Percentiles rank a stretch among this genome's conserved stretches.
Evolutionary conservation across 106 monocot genomes (phyloP).

Genomic region (Gastrodia elata): DNA sequence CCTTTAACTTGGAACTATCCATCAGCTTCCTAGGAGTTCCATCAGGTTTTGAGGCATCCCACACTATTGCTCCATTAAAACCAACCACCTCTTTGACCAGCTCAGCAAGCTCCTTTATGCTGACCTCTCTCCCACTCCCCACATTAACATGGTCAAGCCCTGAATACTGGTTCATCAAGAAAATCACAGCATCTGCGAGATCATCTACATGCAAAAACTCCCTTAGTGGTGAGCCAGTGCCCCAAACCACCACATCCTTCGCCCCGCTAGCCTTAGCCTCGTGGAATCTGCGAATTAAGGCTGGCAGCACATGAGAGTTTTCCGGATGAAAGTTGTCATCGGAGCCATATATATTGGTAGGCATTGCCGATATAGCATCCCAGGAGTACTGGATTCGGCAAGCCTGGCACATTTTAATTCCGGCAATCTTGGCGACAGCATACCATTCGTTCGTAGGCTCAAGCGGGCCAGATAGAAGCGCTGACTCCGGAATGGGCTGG

Average conservation of each 20-base stretch:
- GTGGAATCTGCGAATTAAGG: constrained; percentile 71
- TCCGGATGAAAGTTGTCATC: constrained; percentile 97
- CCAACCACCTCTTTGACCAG: constrained; percentile 83
- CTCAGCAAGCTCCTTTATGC: constrained; percentile 86
- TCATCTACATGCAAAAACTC: constrained; percentile 95
- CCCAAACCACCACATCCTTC: constrained; percentile 85
- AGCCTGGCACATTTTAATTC: constrained; percentile 95
- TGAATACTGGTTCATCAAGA: constrained; percentile 74
- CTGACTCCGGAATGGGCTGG: constrained; percentile 81
- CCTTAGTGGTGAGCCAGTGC: constrained; percentile 71
- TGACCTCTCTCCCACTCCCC: constrained; percentile 84
- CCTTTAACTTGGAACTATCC: constrained; percentile 68
- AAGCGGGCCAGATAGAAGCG: constrained; percentile 70
- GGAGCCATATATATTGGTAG: constrained; percentile 88
- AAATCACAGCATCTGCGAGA: constrained; percentile 71
- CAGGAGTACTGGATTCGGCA: constrained; percentile 64
- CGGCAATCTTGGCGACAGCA: constrained; percentile 94
- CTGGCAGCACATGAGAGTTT: constrained; percentile 92
- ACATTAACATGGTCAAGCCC: constrained; percentile 85
- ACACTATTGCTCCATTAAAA: constrained; percentile 64
- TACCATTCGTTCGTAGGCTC: constrained; percentile 99
- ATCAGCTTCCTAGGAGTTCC: constrained; percentile 94
- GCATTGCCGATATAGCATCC: constrained; percentile 92
- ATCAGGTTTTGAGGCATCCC: constrained; percentile 78
- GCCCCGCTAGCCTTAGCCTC: constrained; percentile 59